Evolutionary conservation across 2,329 filamentous ascomycete genomes (phyloP), one percentile per base, ranked within the genome.

Genomic region (Aspergillus tamarii): DNA sequence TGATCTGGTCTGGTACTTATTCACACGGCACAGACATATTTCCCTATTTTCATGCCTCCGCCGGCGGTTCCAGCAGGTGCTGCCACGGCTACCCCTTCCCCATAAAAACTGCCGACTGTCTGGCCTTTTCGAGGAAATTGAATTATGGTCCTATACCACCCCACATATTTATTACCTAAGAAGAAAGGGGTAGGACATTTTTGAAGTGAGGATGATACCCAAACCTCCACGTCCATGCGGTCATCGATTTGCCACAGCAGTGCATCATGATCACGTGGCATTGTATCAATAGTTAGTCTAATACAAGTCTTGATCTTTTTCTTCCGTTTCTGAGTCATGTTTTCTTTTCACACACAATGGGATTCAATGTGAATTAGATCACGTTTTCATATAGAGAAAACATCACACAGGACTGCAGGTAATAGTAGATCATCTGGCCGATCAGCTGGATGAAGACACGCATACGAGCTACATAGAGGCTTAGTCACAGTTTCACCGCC

Each of bases 11-110:
- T 54, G 41, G 39, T 10, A 54, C 68, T 73, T 66, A 68, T 67
- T 36, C 43, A 48, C 16, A 3, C 12, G 16, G n/a, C 81, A 36
- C 66, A 83, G 87, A 84, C 85, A 50, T 90, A 90, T 71, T 84
- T 90, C 77, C 87, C 87, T 19, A 79, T 91, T 58, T 89, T 91
- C 76, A 74, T 91, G 61, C 88, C 88, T 57, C 85, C 87, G 14
- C 75, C 82, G 53, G 76, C 79, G 34, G 75, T 66, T 39, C 64
- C 64, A 21, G 70, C 68, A 55, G 67, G 70, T 26, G 84, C 84
- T 45, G 79, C 83, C 66, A 79, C 83, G 34, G 74, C 83, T 34
- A 80, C 78, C 48, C 66, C 64, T 43, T 66, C 66, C 36, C 61
- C 69, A 41, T 70, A 56, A 48, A 57, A 10, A 34, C 34, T 53